Base-by-base conservation (phyloP, 2,329 filamentous ascomycete species). In the Cladobotryum mycophilum region DNA sequence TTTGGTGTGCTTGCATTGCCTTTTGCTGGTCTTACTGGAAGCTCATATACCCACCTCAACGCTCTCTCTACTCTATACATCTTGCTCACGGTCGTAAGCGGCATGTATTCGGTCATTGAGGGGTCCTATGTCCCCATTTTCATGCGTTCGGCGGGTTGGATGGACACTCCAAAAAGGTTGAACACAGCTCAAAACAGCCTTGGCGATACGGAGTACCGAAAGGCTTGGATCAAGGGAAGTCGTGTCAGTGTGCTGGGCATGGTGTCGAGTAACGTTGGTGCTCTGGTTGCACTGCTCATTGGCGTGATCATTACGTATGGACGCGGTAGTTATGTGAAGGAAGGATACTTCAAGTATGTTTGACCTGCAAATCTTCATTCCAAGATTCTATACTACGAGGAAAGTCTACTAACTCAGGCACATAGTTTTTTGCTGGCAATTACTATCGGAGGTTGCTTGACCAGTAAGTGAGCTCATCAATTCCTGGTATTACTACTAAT, bases 71-170 rank as follows among this genome's bases (percentile, higher is more conserved):
- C 50, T 0, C 43, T 57, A 1, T 57, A 54, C 41, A 51, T 57
- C 18, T 12, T 55, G 13, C 33, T 57, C 35, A 50, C 49, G 7
- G 52, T 51, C n/a, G 52, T 57, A n/a, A 51, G 51, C 7, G 50
- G 55, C 40, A 46, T 55, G 13, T 57, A 57, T 48, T 53, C 50
- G 18, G 47, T 57, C 18, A 55, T 56, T 12, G 55, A 57, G 41
- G 54, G 52, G 2, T 58, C 56, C 9, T 58, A 58, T 22, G 52
- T 58, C 14, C 56, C 56, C 41, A 58, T 56, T 6, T 58, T 58
- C 30, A 58, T 58, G 56, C 53, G 56, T 22, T 57, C 55, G 7
- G 52, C 52, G 4, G 54, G 56, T 20, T 58, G 49, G 52, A 41
- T 49, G 13, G 35, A 35, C 6, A 34, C 41, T 22, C 46, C 45